Base-by-base conservation (phyloP, 2,329 filamentous ascomycete genomes). In the Pseudodiploospora longispora region DNA sequence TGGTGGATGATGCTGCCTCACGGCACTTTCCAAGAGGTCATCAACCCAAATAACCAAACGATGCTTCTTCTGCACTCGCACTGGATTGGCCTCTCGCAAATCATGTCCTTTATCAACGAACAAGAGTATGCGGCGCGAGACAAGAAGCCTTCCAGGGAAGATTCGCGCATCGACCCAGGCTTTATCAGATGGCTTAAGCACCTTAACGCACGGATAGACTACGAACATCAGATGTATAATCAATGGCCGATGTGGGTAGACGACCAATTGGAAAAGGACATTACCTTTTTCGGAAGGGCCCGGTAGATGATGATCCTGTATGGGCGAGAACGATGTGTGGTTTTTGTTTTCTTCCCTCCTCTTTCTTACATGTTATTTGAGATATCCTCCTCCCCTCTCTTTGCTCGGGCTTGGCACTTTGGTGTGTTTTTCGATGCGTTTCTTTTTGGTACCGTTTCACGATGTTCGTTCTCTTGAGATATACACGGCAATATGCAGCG, bases 1-100 rank as follows among this genome's bases (percentile, higher is more conserved):
- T 79, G 75, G 75, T 78, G 75, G 75, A 78, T 78, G 66, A 66
- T 74, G 56, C 64, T 79, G 6, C 69, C 74, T 6, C 74, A 78
- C 50, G 63, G 66, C 32, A 61, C 67, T 39, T 78, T 79, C 56
- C 68, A 72, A 49, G 61, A 63, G 40, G 58, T 79, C 42, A 65
- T 78, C 50, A 68, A 76, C 54, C 59, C 67, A 29, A 50, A 53
- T 29, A 71, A 69, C 53, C 72, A 72, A 53, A 61, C 67, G 10
- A 66, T 69, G 46, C 44, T 71, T 35, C 58, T 79, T 30, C 61
- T 79, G 36, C 70, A 70, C 31, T 52, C 73, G 41, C 75, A 79
- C 59, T 78, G 75, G 74, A 69, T 78, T 40, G 65, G 71, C 6
- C 52, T 78, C 37, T 71, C 75, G 53, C 70, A 75, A 59, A 69